These are phyloP conservation scores for Vachellia collinsii DNA, from an alignment of 306 rosid species.

Conservation along the genomic window DNA sequence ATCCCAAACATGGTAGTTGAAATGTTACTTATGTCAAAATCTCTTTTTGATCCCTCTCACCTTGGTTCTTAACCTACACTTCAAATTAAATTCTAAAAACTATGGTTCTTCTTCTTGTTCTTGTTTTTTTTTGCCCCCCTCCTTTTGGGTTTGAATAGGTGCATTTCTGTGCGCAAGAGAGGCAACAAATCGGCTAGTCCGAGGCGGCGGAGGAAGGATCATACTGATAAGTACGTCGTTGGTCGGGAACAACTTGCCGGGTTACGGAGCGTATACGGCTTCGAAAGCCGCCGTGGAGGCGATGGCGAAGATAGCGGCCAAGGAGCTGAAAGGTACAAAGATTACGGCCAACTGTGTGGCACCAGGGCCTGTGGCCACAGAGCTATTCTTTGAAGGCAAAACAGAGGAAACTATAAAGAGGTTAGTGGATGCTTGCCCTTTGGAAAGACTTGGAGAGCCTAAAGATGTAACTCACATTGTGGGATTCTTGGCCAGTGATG, in stretches of 20 bases:
- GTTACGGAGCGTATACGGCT: constrained; percentile 49
- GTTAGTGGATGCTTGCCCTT: constrained; percentile 42
- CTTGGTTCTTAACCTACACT: no score
- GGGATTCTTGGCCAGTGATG: constrained; percentile 54
- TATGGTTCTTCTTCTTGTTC: no score
- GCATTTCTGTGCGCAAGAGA: constrained; percentile 46
- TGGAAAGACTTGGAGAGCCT: constrained; percentile 53
- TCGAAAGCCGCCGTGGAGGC: constrained; percentile 64
- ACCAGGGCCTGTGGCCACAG: constrained; percentile 57
- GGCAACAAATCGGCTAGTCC: constrained; percentile 41
- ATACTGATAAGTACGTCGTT: constrained; percentile 41
- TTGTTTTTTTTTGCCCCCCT: no score
- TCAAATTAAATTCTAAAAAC: background rate
- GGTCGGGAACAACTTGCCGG: constrained; percentile 38
- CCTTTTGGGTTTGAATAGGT: constrained; percentile 2
- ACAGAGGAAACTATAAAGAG: constrained; percentile 42
- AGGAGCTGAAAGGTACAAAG: constrained; percentile 58
- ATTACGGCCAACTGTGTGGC: constrained; percentile 56
- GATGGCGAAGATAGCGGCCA: constrained; percentile 51
- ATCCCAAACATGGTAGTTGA: no score
- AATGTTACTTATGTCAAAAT: no score
- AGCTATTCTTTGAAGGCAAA: constrained; percentile 49
- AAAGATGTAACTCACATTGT: constrained; percentile 50
- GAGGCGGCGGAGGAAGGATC: constrained; percentile 53
- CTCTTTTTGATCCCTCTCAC: no score